These are phyloP conservation scores for Adansonia digitata DNA, from an alignment of 345 rosid species.

Conservation along the genomic window DNA sequence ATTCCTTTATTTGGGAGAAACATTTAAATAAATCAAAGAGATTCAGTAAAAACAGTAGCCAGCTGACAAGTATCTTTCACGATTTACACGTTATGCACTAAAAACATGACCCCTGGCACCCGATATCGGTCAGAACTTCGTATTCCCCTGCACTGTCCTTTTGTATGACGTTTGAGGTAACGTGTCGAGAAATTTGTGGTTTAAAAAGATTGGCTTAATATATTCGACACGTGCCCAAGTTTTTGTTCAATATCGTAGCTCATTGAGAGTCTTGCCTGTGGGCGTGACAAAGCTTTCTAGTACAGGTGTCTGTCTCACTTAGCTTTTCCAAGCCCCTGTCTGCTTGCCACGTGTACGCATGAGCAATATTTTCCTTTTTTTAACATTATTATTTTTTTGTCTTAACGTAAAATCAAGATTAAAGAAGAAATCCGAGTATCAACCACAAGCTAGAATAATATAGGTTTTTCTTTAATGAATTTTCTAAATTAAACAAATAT, in stretches of 20 bases:
- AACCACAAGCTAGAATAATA: neutral
- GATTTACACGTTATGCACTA: slow-evolving; percentile 21
- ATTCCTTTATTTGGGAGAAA: neutral
- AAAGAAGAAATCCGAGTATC: neutral
- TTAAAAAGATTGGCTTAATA: neutral
- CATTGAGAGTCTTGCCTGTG: slow-evolving; percentile 19
- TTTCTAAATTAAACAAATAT: neutral
- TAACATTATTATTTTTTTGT: no score
- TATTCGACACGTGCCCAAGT: slow-evolving; percentile 20
- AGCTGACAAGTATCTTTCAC: slow-evolving; percentile 19
- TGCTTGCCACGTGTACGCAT: slow-evolving; percentile 23
- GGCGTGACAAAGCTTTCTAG: slow-evolving; percentile 22
- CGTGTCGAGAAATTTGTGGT: slow-evolving; percentile 29
- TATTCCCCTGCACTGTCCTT: slow-evolving; percentile 14
- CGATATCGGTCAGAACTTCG: slow-evolving; percentile 10
- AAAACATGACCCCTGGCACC: slow-evolving; percentile 12
- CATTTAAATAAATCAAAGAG: no score
- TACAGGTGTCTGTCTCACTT: slow-evolving; percentile 14
- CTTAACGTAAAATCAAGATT: neutral
- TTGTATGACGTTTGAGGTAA: neutral
- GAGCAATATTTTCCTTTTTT: neutral
- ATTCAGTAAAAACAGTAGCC: slow-evolving; percentile 22
- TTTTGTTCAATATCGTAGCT: slow-evolving; percentile 7
- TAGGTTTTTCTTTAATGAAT: neutral
- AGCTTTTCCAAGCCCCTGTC: slow-evolving; percentile 12